A percentile compares a stretch with the other conserved stretches of the same genome.
Conservation (phyloP, 2,329 filamentous ascomycete genomes). For the Bipolaris sorokiniana region DNA sequence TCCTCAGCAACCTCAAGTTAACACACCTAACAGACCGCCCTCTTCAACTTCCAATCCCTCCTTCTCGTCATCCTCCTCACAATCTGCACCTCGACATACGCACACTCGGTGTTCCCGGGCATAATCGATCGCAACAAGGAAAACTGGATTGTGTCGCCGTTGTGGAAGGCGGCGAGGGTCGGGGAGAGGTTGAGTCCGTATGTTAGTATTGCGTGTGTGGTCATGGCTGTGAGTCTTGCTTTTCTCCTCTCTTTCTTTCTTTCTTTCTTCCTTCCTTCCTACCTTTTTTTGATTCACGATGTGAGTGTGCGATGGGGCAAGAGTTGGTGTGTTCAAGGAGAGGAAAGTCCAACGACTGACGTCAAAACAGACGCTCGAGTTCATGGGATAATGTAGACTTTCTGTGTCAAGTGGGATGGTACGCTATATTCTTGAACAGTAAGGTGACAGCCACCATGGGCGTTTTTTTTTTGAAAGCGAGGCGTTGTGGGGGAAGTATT, state of each 20-base stretch:
- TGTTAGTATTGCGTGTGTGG: constrained; percentile 88
- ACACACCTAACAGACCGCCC: constrained; percentile 72
- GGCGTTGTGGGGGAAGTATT: not conserved
- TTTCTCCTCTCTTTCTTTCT: not conserved
- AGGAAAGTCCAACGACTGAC: not conserved
- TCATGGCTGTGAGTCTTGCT: constrained; percentile 86
- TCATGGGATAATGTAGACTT: constrained; percentile 30
- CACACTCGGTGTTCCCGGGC: constrained; percentile 85
- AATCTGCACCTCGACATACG: constrained; percentile 94
- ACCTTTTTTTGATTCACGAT: too few relatives aligned
- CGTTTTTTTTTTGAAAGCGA: constrained; percentile 1
- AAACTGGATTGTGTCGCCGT: constrained; percentile 78
- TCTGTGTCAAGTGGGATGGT: not conserved
- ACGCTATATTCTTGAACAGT: not conserved
- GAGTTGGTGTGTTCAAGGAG: too few relatives aligned
- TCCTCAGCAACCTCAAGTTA: not conserved
- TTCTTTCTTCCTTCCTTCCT: not conserved
- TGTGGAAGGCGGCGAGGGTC: constrained; percentile 95
- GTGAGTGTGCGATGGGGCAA: too few relatives aligned
- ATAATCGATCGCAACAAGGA: constrained; percentile 94
- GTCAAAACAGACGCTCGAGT: constrained; percentile 32
- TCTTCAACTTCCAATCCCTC: constrained; percentile 99
- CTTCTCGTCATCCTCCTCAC: constrained; percentile 92
- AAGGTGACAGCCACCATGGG: not conserved
- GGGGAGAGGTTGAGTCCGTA: constrained; percentile 94